Percentiles rank a stretch among this genome's conserved stretches.
phyloP scores from a whole-genome alignment of 2,329 filamentous ascomycete species.

The Tolypocladium nubicola region DNA sequence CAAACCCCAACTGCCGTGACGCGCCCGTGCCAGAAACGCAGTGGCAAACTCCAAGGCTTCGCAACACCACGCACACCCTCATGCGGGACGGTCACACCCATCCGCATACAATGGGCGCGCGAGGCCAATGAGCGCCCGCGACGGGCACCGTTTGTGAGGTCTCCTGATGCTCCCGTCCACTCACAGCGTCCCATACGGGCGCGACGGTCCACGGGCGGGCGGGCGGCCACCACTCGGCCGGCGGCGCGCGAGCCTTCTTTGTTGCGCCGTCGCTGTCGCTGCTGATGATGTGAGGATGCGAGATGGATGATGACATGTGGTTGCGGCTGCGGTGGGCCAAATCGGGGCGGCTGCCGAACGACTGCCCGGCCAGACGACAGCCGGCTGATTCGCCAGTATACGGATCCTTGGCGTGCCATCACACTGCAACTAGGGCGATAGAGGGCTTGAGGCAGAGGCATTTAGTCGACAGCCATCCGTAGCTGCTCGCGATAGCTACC shows the following conservation, averaged over 20 bases:
- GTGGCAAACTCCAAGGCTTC: neutral
- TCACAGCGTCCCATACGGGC: neutral
- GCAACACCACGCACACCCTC: neutral
- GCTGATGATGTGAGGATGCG: neutral
- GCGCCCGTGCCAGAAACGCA: neutral
- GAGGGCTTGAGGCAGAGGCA: neutral
- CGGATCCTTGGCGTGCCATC: neutral
- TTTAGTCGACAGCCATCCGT: neutral
- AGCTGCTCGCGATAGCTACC: neutral
- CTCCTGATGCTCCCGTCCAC: conserved; percentile 1
- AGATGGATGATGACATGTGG: neutral
- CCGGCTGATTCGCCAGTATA: neutral
- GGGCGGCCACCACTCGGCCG: neutral
- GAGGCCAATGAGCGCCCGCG: neutral
- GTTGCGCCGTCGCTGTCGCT: neutral
- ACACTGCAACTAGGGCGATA: neutral
- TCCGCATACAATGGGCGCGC: neutral
- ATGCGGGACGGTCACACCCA: neutral
- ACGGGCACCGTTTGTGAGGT: neutral
- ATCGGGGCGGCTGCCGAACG: conserved; percentile 1
- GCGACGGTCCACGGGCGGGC: neutral
- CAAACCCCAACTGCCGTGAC: neutral
- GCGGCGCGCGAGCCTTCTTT: neutral
- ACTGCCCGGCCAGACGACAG: neutral
- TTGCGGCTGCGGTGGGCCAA: neutral